phyloP scores from a whole-genome alignment of 306 rosid species.

The Castanea mollissima region DNA sequence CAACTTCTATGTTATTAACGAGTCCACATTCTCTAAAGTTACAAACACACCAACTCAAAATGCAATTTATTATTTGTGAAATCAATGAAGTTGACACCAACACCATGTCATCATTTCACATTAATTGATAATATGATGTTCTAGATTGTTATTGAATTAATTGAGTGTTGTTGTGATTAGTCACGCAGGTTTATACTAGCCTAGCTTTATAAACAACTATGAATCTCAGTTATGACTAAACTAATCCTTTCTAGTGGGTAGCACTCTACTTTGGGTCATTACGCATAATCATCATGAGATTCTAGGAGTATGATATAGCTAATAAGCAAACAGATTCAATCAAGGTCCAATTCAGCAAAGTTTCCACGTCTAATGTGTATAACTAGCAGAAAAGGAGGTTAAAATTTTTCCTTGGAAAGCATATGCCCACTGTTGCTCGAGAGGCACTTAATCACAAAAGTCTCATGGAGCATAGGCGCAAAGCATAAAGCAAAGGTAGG shows the following conservation, averaged over 20 bases:
- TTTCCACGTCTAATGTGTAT: not conserved
- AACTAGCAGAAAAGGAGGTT: not conserved
- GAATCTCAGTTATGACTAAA: too few species aligned
- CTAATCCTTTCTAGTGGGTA: too few species aligned
- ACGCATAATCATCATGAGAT: not conserved
- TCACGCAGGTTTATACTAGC: not conserved
- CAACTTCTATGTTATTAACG: not conserved
- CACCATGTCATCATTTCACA: too few species aligned
- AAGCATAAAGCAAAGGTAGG: not conserved
- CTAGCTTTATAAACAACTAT: too few species aligned
- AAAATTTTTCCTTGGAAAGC: not conserved
- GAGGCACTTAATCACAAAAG: not conserved
- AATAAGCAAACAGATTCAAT: not conserved
- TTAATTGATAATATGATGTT: too few species aligned
- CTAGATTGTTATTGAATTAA: too few species aligned
- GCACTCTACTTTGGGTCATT: too few species aligned
- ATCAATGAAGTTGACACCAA: not conserved
- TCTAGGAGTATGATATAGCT: not conserved
- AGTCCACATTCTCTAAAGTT: not conserved
- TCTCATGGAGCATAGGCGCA: not conserved
- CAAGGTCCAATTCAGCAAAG: not conserved
- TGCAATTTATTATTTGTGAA: not conserved
- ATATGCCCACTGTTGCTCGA: not conserved
- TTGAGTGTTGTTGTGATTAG: too few species aligned
- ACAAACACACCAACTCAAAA: not conserved